These are phyloP conservation scores for Tetratostichococcus sp. DNA, from an alignment of 139 green algal genomes.

Conservation along the genomic window DNA sequence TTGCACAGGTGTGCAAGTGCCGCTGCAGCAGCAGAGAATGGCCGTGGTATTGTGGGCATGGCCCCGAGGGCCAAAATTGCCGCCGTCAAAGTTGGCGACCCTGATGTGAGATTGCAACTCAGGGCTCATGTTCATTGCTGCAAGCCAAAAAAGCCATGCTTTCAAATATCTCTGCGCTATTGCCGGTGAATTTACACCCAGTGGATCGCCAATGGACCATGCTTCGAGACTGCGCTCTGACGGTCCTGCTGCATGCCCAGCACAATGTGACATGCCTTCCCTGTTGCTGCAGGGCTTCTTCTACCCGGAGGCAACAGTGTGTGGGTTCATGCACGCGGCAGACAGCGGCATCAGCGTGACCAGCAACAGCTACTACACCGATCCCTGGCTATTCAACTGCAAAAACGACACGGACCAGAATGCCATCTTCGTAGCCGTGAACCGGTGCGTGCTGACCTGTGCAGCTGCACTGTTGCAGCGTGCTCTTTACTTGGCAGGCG, in stretches of 20 bases:
- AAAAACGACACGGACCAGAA: not conserved
- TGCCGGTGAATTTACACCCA: too few species aligned
- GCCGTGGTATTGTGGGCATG: not conserved
- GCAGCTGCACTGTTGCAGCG: too few species aligned
- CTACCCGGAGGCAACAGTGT: not conserved
- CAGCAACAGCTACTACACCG: slow-evolving; percentile 1
- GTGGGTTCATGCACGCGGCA: not conserved
- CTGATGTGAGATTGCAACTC: too few species aligned
- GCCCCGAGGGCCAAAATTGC: not conserved
- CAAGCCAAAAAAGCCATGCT: too few species aligned
- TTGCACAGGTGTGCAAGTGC: too few species aligned
- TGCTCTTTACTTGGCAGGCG: too few species aligned
- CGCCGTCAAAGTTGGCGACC: not conserved
- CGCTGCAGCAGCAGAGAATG: not conserved
- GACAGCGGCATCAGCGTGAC: not conserved
- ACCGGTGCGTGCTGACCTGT: not conserved
- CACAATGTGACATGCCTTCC: too few species aligned
- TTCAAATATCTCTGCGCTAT: too few species aligned
- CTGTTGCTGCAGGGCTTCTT: not conserved
- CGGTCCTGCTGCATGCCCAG: too few species aligned
- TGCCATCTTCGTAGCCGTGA: not conserved
- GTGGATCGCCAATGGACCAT: too few species aligned
- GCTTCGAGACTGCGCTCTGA: too few species aligned
- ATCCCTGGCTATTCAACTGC: not conserved
- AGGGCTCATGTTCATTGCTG: too few species aligned